Conservation (phyloP, 352 stramenopile species). For the Phytophthora ramorum region DNA sequence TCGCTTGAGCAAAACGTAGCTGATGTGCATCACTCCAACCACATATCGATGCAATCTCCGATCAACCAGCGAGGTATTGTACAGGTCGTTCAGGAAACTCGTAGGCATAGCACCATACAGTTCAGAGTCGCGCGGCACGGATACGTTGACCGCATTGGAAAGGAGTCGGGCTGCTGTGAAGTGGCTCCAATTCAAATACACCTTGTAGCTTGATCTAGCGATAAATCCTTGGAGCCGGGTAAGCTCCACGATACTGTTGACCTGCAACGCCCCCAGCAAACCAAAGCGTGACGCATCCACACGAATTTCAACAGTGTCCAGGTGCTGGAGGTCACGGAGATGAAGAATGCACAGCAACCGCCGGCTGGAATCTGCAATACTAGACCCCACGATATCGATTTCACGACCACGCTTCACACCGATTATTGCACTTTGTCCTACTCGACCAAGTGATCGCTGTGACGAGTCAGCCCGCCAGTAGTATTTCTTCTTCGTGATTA, state of each 20-base stretch:
- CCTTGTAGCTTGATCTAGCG: conserved; percentile 63
- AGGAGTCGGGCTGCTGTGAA: conserved; percentile 31
- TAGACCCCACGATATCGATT: not conserved
- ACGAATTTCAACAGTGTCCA: conserved; percentile 57
- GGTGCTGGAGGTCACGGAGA: conserved; percentile 50
- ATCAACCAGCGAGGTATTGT: conserved; percentile 47
- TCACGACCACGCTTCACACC: conserved; percentile 19
- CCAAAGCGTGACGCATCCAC: conserved; percentile 58
- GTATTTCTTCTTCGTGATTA: conserved; percentile 43
- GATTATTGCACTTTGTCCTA: conserved; percentile 7
- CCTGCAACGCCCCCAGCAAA: conserved; percentile 34
- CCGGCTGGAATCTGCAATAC: conserved; percentile 1
- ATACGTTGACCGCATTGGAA: not conserved
- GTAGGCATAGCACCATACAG: conserved; percentile 52
- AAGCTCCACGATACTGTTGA: conserved; percentile 54
- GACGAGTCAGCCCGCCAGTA: conserved; percentile 28
- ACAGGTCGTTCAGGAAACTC: conserved; percentile 54
- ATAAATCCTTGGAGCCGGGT: conserved; percentile 65
- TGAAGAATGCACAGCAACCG: conserved; percentile 37
- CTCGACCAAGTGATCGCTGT: conserved; percentile 3
- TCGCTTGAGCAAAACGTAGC: conserved; percentile 78
- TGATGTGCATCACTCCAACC: conserved; percentile 76
- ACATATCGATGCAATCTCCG: conserved; percentile 62
- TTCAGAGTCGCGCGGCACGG: conserved; percentile 30
- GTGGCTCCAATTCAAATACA: conserved; percentile 66